Conservation (phyloP, 192 early-diverging fungal genomes). For the Backusella tarrabulga region DNA sequence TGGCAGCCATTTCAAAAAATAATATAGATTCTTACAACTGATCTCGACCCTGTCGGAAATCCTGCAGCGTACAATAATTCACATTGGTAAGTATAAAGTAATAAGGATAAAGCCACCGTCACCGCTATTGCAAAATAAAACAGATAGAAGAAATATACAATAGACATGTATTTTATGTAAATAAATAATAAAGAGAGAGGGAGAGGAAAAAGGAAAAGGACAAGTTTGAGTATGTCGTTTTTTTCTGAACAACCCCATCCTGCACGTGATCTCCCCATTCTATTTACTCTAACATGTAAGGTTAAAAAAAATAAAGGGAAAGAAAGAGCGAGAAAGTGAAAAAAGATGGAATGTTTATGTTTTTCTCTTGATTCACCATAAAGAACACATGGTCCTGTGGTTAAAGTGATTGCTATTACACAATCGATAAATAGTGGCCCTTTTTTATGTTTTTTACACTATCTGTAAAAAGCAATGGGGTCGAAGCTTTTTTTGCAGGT, state of each 20-base stretch:
- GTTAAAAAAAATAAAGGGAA: neutral
- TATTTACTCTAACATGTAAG: neutral
- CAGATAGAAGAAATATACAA: conserved; percentile 23
- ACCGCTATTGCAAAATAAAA: conserved; percentile 27
- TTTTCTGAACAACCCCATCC: conserved; percentile 12
- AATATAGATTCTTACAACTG: conserved; percentile 21
- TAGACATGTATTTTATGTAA: neutral
- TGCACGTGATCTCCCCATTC: conserved; percentile 15
- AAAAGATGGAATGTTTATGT: neutral
- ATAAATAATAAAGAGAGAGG: neutral
- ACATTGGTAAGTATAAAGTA: conserved; percentile 37
- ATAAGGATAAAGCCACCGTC: conserved; percentile 20
- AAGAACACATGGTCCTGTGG: neutral
- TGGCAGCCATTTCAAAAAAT: neutral
- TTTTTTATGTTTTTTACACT: neutral
- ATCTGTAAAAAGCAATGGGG: neutral
- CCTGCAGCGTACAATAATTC: conserved; percentile 32
- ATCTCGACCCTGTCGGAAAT: conserved; percentile 35
- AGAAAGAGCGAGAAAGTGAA: neutral
- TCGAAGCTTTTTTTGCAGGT: neutral
- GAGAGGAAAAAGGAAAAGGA: neutral
- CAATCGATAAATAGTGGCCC: neutral
- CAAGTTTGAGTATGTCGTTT: neutral
- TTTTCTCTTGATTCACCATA: neutral
- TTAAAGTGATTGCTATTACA: neutral